Conservation (phyloP, 768 basidiomycete genomes). For the Pisolithus microcarpus region DNA sequence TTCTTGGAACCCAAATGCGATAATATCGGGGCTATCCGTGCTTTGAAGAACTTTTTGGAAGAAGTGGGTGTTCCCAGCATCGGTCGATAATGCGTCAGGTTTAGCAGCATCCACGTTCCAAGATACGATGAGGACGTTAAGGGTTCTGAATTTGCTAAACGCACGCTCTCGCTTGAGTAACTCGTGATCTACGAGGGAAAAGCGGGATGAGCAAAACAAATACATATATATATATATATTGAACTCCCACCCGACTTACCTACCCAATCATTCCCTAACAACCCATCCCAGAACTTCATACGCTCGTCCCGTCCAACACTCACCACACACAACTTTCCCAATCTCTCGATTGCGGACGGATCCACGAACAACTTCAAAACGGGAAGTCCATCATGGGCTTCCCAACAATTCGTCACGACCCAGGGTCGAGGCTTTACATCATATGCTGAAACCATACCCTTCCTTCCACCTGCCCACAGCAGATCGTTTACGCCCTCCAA, state of each 20-base stretch:
- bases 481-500: constrained; percentile 78
- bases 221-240: no score
- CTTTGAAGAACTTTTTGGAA: constrained; percentile 69
- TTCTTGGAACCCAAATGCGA: constrained; percentile 94
- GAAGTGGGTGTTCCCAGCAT: constrained; percentile 70
- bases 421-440: constrained; percentile 72
- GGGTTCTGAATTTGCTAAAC: constrained; percentile 73
- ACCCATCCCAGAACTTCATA: constrained; percentile 83
- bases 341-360: constrained; percentile 63
- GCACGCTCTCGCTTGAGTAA: constrained; percentile 65
- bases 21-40: constrained; percentile 76
- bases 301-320: constrained; percentile 71
- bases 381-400: constrained; percentile 64
- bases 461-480: constrained; percentile 84
- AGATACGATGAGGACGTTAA: constrained; percentile 73
- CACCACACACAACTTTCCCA: constrained; percentile 59
- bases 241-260: constrained; percentile 43
- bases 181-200: constrained; percentile 51
- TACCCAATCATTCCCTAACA: constrained; percentile 79
- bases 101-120: constrained; percentile 93
- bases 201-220: not conserved
- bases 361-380: constrained; percentile 64
- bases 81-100: constrained; percentile 63
- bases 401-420: constrained; percentile 84
- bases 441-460: constrained; percentile 76